Percentiles rank a stretch among this genome's conserved stretches.
Conservation (phyloP, 1,284 basidiomycete species). For the Gomphus bonarii region DNA sequence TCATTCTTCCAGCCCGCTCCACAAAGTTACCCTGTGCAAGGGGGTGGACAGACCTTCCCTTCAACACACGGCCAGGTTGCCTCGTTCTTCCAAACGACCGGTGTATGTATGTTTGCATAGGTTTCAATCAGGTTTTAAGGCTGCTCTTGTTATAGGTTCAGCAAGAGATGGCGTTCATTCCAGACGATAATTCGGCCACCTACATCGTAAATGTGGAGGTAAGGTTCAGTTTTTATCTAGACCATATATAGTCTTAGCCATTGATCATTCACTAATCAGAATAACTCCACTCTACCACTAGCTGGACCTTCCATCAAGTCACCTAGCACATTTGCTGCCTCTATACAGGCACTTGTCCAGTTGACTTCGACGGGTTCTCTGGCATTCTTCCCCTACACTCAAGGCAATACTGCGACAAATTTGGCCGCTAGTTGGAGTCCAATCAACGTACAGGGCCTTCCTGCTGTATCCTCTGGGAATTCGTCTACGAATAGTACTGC, state of each 20-base stretch:
- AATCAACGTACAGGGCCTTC: slow-evolving; percentile 26
- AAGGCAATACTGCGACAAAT: slow-evolving; percentile 35
- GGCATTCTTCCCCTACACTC: slow-evolving; percentile 55
- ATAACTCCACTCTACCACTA: slow-evolving; percentile 68
- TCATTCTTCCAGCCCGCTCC: slow-evolving; percentile 71
- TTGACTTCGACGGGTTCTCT: slow-evolving; percentile 58
- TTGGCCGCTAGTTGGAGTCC: slow-evolving; percentile 38
- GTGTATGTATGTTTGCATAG: slow-evolving; percentile 25
- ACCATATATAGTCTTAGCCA: not conserved
- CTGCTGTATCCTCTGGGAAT: slow-evolving; percentile 13
- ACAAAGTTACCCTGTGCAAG: slow-evolving; percentile 47
- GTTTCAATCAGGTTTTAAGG: not conserved
- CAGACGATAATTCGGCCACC: slow-evolving; percentile 67
- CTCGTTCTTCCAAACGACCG: slow-evolving; percentile 59
- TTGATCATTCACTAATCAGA: slow-evolving; percentile 24
- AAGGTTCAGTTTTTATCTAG: slow-evolving; percentile 11
- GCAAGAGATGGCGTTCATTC: slow-evolving; percentile 76
- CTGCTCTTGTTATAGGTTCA: slow-evolving; percentile 40
- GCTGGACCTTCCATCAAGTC: slow-evolving; percentile 63
- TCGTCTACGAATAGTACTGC: not conserved
- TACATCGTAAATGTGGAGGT: slow-evolving; percentile 74
- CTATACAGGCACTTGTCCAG: slow-evolving; percentile 64
- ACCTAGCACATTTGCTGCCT: slow-evolving; percentile 58
- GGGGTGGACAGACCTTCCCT: slow-evolving; percentile 54
- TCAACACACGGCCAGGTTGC: slow-evolving; percentile 63